Base-by-base conservation (phyloP, 169 alveolate genomes). In the Plasmodium malariae region DNA sequence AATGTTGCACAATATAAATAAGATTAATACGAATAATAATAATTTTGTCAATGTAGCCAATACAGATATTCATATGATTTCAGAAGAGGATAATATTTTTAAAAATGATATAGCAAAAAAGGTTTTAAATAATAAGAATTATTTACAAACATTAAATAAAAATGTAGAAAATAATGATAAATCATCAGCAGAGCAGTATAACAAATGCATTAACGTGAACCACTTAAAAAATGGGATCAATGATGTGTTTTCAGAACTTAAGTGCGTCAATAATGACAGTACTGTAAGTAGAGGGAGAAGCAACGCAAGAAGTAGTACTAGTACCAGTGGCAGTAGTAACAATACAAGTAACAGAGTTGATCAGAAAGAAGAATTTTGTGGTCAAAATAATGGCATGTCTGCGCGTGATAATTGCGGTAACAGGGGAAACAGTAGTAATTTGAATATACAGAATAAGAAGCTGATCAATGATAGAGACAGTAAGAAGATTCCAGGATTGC, bases 51-150 rank as follows among this genome's bases (percentile, higher is more conserved):
- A 48, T 34, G 57, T 32, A 9, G 26, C 55, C 72, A 40, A 19
- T 32, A 3, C 32, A 0, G 49, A 19, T 17, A 74, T 26, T 1
- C 62, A 48, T 9, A 19, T 12, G 6, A 9, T 74, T 24, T 12
- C 14, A 12, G 57, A 37, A 14, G 45, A 74, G 6, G 88, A 45
- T 12, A 19, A 74, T 55, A 17, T 34, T 37, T 37, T 57, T 26
- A 57, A 48, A 4, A 19, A 45, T 24, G 72, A 74, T 17, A 30
- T 74, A 19, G 54, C 88, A 45, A 74, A 74, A 49, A 57, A 28
- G 3, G 21, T 74, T 74, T 40, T 74, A 2, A 45, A 74, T 7
- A 74, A 55, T 40, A 74, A 24, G 49, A 55, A 57, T 11, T 37
- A n/a, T 17, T n/a, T 74, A 17, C n/a, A 19, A 45, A 34, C 63